Evolutionary conservation across 1,139 yeast species (phyloP).

Genomic region (Neolecta irregularis): DNA sequence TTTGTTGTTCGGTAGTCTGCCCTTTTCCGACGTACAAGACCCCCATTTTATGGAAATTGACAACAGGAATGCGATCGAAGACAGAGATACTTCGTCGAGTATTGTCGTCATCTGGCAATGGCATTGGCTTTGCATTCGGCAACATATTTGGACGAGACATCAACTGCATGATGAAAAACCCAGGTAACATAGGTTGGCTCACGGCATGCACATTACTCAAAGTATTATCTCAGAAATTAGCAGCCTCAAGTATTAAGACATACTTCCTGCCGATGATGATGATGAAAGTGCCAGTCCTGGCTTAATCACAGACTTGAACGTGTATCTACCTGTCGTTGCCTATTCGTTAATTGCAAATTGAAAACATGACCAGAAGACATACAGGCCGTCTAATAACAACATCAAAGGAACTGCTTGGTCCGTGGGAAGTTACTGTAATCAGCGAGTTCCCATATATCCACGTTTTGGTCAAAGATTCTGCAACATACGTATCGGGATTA

Average conservation of each 20-base stretch:
- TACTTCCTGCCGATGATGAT: too few species aligned
- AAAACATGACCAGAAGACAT: constrained; percentile 29
- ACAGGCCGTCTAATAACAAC: constrained; percentile 51
- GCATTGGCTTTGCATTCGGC: constrained; percentile 26
- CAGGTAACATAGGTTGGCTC: constrained; percentile 33
- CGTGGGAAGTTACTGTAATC: constrained; percentile 39
- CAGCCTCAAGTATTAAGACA: too few species aligned
- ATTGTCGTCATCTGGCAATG: constrained; percentile 34
- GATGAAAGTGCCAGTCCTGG: too few species aligned
- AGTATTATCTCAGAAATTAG: too few species aligned
- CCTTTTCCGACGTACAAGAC: constrained; percentile 55
- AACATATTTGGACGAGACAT: constrained; percentile 23
- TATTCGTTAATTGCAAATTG: not conserved
- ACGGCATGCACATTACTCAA: too few species aligned
- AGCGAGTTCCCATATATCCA: constrained; percentile 55
- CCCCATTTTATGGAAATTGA: constrained; percentile 68
- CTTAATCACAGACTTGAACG: too few species aligned
- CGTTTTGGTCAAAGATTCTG: constrained; percentile 25
- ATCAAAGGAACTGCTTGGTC: constrained; percentile 37
- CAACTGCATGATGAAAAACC: constrained; percentile 31
- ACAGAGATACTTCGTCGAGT: constrained; percentile 45
- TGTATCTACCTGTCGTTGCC: constrained; percentile 11
- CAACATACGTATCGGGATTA: constrained; percentile 22
- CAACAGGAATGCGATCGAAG: constrained; percentile 63
- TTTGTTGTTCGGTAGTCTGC: constrained; percentile 48